These are phyloP conservation scores for Neurospora pannonica DNA, from an alignment of 495 filamentous ascomycete species.

Conservation along the genomic window DNA sequence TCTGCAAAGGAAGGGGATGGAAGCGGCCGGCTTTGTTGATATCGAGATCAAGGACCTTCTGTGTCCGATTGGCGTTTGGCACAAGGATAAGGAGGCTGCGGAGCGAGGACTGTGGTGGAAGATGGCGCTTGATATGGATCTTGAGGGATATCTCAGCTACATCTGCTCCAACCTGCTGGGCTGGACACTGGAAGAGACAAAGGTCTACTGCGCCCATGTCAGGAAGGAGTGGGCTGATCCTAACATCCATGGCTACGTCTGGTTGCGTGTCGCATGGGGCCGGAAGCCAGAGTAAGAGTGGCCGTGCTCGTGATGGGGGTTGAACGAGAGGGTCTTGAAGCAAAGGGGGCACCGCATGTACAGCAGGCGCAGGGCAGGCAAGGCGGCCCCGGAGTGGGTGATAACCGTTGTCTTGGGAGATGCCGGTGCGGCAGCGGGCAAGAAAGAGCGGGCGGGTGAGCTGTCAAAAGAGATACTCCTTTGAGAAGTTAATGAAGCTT, in stretches of 20 bases:
- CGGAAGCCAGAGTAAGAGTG: conserved; percentile 27
- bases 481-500: neutral
- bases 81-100: neutral
- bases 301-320: neutral
- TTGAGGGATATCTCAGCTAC: conserved; percentile 2
- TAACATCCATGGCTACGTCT: neutral
- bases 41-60: conserved; percentile 1
- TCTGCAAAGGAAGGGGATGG: conserved; percentile 11
- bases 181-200: conserved; percentile 8
- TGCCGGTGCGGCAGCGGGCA: neutral
- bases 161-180: conserved; percentile 4
- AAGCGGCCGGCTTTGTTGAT: conserved; percentile 4
- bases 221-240: neutral
- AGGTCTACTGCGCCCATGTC: neutral
- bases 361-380: neutral
- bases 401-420: neutral
- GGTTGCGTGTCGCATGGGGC: conserved; percentile 6
- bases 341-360: neutral
- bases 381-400: neutral
- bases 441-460: neutral
- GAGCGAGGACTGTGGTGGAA: neutral
- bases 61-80: neutral
- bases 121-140: neutral
- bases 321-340: neutral
- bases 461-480: neutral